Evolutionary conservation across 208 protist genomes (phyloP).

Genomic region (Vickermania ingenoplastis): DNA sequence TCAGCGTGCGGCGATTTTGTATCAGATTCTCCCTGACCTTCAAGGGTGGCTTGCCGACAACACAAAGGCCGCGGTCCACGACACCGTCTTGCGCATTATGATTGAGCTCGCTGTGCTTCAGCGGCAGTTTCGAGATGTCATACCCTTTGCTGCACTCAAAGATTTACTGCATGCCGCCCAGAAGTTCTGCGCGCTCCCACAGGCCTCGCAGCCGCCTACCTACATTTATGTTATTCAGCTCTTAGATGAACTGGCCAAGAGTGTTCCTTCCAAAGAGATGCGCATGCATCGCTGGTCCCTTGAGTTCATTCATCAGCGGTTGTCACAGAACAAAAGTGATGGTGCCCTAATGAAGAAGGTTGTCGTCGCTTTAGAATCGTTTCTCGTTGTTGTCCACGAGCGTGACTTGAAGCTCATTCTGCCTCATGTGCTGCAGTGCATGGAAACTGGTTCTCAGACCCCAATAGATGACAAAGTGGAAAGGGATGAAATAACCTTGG

Average conservation of each 20-base stretch:
- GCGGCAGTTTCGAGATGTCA: slow-evolving; percentile 58
- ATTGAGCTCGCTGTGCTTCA: slow-evolving; percentile 73
- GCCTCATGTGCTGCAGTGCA: slow-evolving; percentile 82
- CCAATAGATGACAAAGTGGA: slow-evolving; percentile 22
- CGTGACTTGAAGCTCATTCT: slow-evolving; percentile 79
- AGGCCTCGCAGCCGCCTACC: slow-evolving; percentile 76
- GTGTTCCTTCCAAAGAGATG: slow-evolving; percentile 76
- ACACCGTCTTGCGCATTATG: slow-evolving; percentile 66
- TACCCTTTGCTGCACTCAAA: slow-evolving; percentile 39
- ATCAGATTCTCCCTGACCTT: slow-evolving; percentile 73
- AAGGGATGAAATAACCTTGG: slow-evolving; percentile 74
- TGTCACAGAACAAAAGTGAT: slow-evolving; percentile 81
- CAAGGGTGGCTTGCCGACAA: slow-evolving; percentile 68
- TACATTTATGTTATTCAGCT: slow-evolving; percentile 80
- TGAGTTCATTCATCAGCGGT: slow-evolving; percentile 86
- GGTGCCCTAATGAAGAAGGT: slow-evolving; percentile 66
- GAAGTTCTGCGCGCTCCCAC: slow-evolving; percentile 66
- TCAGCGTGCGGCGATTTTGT: slow-evolving; percentile 60
- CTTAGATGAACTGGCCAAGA: slow-evolving; percentile 65
- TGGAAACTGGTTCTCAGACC: slow-evolving; percentile 61
- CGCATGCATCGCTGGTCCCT: slow-evolving; percentile 81
- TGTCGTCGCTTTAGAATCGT: slow-evolving; percentile 82
- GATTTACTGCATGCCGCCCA: slow-evolving; percentile 69
- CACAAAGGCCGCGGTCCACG: slow-evolving; percentile 60
- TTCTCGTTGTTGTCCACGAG: slow-evolving; percentile 76